Conservation (phyloP, 306 rosid genomes). For the Citrullus colocynthis region DNA sequence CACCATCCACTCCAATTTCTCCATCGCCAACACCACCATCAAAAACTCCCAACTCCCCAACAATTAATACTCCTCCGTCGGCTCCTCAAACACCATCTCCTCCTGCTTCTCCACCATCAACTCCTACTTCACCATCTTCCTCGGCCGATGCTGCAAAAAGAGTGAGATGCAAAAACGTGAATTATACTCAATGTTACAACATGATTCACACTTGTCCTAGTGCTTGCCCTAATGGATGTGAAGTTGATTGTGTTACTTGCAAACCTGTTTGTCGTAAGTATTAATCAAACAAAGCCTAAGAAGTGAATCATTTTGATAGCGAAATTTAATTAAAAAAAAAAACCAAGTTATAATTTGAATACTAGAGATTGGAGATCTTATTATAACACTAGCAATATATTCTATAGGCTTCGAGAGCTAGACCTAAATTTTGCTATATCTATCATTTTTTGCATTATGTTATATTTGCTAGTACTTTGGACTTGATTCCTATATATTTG, state of each 20-base stretch:
- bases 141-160: conserved; percentile 1
- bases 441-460: too few species aligned
- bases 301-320: too few species aligned
- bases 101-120: neutral
- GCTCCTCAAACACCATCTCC: neutral
- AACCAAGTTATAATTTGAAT: too few species aligned
- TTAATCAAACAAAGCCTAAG: neutral
- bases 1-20: neutral
- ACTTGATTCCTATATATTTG: too few species aligned
- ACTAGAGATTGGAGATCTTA: too few species aligned
- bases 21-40: neutral
- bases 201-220: conserved; percentile 33
- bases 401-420: too few species aligned
- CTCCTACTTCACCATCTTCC: conserved; percentile 3
- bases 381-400: too few species aligned
- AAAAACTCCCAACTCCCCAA: conserved; percentile 1
- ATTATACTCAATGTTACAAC: conserved; percentile 29
- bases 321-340: too few species aligned
- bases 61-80: neutral
- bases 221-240: conserved; percentile 36
- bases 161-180: conserved; percentile 30
- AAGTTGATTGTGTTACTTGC: conserved; percentile 51
- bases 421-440: too few species aligned
- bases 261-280: conserved; percentile 58
- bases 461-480: too few species aligned